Evolutionary conservation across 257 asterid species (phyloP), one percentile per base, ranked within the genome.

Genomic region (Jasminum sambac): DNA sequence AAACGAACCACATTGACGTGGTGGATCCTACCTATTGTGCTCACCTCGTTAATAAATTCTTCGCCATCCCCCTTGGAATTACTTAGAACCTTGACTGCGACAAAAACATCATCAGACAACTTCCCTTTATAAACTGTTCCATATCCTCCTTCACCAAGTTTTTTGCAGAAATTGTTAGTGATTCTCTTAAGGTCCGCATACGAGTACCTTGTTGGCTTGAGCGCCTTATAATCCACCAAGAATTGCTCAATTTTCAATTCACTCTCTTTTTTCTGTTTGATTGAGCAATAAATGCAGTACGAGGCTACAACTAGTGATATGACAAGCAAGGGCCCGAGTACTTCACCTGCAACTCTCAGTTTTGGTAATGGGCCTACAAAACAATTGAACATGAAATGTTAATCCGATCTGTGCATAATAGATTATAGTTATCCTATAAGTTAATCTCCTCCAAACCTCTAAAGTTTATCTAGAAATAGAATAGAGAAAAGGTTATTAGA

Each of bases 181-280:
- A 52, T 52, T 1, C 17, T 52, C 17, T 52, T 52, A 9, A 52
- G 3, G 61, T 52, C 61, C 6, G 30, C 61, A 52, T 19, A 52
- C 26, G 6, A 52, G 61, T 52, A 21, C 19, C 61, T 52, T 52
- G 30, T 52, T 2, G 30, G 61, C 61, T 66, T 61, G 17, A 55
- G 60, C 4, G 42, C 72, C 55, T 7, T 52, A 23, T 64, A 55
- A 64, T 72, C 77, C 46, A 64, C 64, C 71, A 64, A 52, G 26
- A 72, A 64, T 41, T 52, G 55, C 43, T 55, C 66, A 50, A 55
- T 64, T 42, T 57, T 64, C 11, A 8, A 19, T 44, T 65, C 58
- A 11, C 67, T 70, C 39, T 72, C 42, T 8, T 52, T 38, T 17
- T 42, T 62, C 4, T 9, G 42, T n/a, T 72, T 50, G 41, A 14